Conservation (phyloP, 164 flowering plant species). For the Warburgia ugandensis region DNA sequence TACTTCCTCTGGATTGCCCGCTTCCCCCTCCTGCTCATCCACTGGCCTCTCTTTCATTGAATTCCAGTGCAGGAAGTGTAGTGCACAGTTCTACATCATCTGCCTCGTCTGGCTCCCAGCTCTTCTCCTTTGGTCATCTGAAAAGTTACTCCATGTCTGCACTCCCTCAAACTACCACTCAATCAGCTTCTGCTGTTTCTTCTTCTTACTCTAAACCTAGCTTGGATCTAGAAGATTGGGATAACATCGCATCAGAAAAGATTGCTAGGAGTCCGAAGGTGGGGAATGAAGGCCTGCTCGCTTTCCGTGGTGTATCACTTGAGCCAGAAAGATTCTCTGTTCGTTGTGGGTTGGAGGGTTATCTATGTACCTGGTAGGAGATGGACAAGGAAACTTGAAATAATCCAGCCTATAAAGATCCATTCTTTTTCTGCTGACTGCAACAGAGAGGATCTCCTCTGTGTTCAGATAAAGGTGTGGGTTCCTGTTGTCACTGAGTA, state of each 20-base stretch:
- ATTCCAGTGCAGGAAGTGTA: constrained; percentile 42
- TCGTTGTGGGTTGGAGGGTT: constrained; percentile 88
- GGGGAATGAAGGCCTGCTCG: constrained; percentile 55
- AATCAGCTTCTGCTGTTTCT: constrained; percentile 35
- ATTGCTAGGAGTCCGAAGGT: constrained; percentile 32
- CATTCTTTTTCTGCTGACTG: constrained; percentile 80
- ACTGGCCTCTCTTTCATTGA: constrained; percentile 57
- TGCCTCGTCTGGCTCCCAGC: constrained; percentile 67
- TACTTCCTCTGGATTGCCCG: constrained; percentile 79
- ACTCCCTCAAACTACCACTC: constrained; percentile 49
- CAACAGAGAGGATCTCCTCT: constrained; percentile 89
- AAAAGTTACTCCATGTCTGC: constrained; percentile 98
- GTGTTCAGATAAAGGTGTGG: constrained; percentile 98
- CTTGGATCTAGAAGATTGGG: constrained; percentile 73
- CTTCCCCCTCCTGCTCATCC: constrained; percentile 52
- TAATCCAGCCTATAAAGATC: constrained; percentile 85
- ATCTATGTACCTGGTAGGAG: constrained; percentile 83
- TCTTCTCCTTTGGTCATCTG: constrained; percentile 76
- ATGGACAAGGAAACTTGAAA: constrained; percentile 89
- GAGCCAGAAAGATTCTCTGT: constrained; percentile 90
- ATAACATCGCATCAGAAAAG: constrained; percentile 44
- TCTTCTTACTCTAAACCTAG: constrained; percentile 43
- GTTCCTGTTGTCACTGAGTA: too few relatives aligned
- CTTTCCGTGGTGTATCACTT: constrained; percentile 80
- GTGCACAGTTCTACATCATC: constrained; percentile 37